These are phyloP conservation scores for Pythium folliculosum DNA, from an alignment of 352 stramenopile species.

Conservation along the genomic window DNA sequence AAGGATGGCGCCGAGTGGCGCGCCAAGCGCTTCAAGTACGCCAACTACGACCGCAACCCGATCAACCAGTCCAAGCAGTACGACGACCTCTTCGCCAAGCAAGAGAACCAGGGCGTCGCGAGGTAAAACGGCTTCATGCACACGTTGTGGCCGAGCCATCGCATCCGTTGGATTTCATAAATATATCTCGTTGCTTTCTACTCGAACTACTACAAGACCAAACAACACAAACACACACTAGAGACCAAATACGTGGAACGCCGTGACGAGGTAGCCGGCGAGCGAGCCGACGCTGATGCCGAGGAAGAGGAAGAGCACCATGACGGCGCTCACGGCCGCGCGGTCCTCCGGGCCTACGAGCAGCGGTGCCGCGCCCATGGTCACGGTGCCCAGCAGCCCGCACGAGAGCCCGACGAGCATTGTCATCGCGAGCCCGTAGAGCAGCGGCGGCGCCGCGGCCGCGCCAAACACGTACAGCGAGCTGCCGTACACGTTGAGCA, in stretches of 20 bases:
- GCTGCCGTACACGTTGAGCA: constrained; percentile 52
- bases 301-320: constrained; percentile 61
- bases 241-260: constrained; percentile 48
- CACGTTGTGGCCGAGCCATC: no score
- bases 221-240: no score
- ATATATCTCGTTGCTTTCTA: no score
- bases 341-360: constrained; percentile 57
- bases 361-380: constrained; percentile 53
- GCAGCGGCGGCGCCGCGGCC: constrained; percentile 21
- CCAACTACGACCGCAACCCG: constrained; percentile 52
- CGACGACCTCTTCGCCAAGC: constrained; percentile 47
- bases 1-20: constrained; percentile 42
- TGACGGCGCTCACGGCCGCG: constrained; percentile 55
- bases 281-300: constrained; percentile 50
- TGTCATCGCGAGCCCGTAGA: constrained; percentile 52
- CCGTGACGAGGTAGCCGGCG: constrained; percentile 52
- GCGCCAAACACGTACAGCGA: constrained; percentile 56
- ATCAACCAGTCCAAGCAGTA: constrained; percentile 72
- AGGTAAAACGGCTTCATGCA: no score
- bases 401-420: constrained; percentile 52
- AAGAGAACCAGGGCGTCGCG: constrained; percentile 50
- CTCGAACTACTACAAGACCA: no score
- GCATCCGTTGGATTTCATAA: no score
- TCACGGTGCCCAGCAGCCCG: constrained; percentile 62
- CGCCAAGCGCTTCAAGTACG: constrained; percentile 45